Conservation (phyloP, 2,329 filamentous ascomycete species). For the Fusarium pseudonygamai region DNA sequence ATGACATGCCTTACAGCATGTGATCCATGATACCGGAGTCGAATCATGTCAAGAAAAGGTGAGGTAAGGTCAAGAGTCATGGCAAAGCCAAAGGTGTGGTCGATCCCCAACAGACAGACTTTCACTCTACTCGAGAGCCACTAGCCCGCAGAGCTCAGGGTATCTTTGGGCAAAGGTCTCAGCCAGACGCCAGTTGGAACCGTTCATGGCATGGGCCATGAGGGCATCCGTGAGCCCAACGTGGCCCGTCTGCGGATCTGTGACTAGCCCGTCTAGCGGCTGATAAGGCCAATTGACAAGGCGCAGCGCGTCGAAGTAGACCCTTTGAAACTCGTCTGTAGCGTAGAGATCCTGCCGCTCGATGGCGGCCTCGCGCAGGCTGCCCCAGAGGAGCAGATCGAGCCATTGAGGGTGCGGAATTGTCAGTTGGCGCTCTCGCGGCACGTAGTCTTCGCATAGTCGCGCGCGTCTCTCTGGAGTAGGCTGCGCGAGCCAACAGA, state of each 20-base stretch:
- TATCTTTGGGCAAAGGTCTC: slow-evolving; percentile 27
- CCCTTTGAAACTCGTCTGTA: slow-evolving; percentile 49
- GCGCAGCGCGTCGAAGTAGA: slow-evolving; percentile 48
- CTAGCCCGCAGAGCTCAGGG: slow-evolving; percentile 29
- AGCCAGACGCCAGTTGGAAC: slow-evolving; percentile 28
- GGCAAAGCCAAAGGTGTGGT: neutral
- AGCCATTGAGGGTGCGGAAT: slow-evolving; percentile 47
- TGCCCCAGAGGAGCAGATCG: slow-evolving; percentile 46
- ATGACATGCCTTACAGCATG: slow-evolving; percentile 19
- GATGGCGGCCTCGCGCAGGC: slow-evolving; percentile 49
- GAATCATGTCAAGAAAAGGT: slow-evolving; percentile 7
- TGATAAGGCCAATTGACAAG: slow-evolving; percentile 49
- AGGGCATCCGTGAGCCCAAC: slow-evolving; percentile 33
- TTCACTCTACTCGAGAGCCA: slow-evolving; percentile 16
- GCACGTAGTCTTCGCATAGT: slow-evolving; percentile 37
- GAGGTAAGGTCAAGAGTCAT: neutral
- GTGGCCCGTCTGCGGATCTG: slow-evolving; percentile 33
- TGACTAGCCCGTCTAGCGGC: slow-evolving; percentile 28
- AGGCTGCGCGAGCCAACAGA: slow-evolving; percentile 46
- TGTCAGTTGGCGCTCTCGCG: slow-evolving; percentile 42
- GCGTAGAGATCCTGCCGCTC: slow-evolving; percentile 49
- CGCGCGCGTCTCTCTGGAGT: slow-evolving; percentile 43
- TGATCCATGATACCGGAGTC: slow-evolving; percentile 17
- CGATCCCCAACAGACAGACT: neutral
- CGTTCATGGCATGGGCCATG: slow-evolving; percentile 32